Evolutionary conservation across 345 rosid genomes (phyloP), one percentile per base, ranked within the genome.

Genomic region (Syzygium grande): DNA sequence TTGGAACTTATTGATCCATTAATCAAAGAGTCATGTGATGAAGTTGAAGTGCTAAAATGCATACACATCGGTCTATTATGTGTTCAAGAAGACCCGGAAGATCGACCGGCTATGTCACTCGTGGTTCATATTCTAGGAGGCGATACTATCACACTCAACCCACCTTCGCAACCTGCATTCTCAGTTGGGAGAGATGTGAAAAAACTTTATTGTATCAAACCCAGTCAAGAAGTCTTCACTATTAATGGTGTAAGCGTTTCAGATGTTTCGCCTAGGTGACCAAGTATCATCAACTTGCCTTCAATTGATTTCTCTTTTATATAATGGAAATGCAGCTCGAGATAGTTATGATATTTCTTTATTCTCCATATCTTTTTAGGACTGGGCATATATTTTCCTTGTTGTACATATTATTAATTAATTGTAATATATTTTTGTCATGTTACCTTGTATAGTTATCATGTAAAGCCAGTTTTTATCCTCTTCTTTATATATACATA

Each of bases 81-180:
- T 14, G 16, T 30, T 25, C 88, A 87, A 55, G 59, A 46, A 56
- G 86, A 87, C 27, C 25, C 9, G 2, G 15, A 27, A 7, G 86
- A 83, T 83, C 86, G 78, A 34, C 86, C 59, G 17, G n/a, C 61
- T 12, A 83, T 83, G 38, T 54, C 23, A 14, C 10, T 46, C 1
- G 86, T 80, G n/a, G 78, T 80, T 54, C 52, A 15, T 14, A 87
- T 83, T 55, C 46, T 87, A n/a, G 54, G 51, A 54, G 61, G 78
- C 4, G 30, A 49, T 51, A 43, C 86, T 19, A 5, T 83, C 13
- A n/a, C 83, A 4, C 90, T 90, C 85, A 86, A 88, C 51, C 38
- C 1, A 63, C 92, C 93, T 59, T 21, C 51, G 13, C 41, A 87
- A 2, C 92, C 92, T 5, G 89, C 92, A 65, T 92, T 87, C 61